Conservation (phyloP, 2,329 filamentous ascomycete species). For the Ascochyta clinopodiicola region DNA sequence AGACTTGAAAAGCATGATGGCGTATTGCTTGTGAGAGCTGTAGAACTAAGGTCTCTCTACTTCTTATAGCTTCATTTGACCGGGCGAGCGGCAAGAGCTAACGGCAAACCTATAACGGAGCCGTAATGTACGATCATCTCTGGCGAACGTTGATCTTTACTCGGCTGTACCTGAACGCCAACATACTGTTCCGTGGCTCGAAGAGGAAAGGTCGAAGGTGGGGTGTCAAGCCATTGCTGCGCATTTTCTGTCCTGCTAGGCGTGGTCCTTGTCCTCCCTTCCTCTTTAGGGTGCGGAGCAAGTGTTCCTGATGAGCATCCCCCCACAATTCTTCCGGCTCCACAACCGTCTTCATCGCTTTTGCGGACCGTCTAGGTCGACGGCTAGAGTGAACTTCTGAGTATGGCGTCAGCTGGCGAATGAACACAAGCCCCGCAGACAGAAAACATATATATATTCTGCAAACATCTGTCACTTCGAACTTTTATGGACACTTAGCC, state of each 20-base stretch:
- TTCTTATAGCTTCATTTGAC: slow-evolving; percentile 8
- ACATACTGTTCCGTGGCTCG: slow-evolving; percentile 1
- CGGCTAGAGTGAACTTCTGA: neutral
- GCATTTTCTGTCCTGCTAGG: neutral
- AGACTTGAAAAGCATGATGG: slow-evolving; percentile 6
- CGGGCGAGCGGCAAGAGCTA: slow-evolving; percentile 5
- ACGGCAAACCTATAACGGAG: neutral
- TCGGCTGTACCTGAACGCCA: slow-evolving; percentile 1
- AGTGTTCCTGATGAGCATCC: slow-evolving; percentile 10
- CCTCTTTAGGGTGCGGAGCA: slow-evolving; percentile 7
- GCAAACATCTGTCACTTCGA: neutral
- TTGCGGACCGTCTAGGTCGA: neutral
- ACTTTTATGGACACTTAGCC: neutral
- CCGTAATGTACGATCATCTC: neutral
- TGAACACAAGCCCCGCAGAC: neutral
- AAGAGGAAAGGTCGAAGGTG: neutral
- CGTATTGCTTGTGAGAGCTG: neutral
- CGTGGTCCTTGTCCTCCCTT: neutral
- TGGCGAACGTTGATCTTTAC: neutral
- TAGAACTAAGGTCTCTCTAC: neutral
- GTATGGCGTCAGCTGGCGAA: neutral
- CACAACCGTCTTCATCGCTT: neutral
- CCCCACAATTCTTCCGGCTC: slow-evolving; percentile 13
- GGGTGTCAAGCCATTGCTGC: neutral
- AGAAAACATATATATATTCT: neutral